phyloP scores from a whole-genome alignment of 2,329 filamentous ascomycete genomes.

The Cladosporium halotolerans region DNA sequence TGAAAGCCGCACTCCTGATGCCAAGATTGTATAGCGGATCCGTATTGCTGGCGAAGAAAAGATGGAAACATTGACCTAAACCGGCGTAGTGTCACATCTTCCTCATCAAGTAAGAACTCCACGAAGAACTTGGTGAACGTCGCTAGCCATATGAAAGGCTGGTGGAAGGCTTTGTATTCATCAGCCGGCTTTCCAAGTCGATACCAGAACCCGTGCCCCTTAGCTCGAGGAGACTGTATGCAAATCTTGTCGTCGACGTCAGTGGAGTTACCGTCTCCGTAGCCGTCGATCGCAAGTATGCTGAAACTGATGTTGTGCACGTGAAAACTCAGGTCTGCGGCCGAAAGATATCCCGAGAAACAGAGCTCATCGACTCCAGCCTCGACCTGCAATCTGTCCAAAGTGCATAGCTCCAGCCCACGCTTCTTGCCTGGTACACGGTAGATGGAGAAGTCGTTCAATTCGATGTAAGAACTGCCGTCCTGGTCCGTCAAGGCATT shows the following conservation, averaged over 20 bases:
- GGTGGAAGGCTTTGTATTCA: conserved; percentile 58
- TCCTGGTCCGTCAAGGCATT: background rate
- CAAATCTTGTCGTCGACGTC: conserved; percentile 44
- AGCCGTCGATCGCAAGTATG: conserved; percentile 60
- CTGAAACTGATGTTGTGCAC: conserved; percentile 53
- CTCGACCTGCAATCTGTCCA: conserved; percentile 47
- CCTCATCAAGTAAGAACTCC: conserved; percentile 50
- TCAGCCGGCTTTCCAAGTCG: conserved; percentile 48
- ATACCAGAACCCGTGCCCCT: conserved; percentile 53
- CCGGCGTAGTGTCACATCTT: conserved; percentile 45
- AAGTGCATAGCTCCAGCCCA: conserved; percentile 47
- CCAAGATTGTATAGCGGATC: conserved; percentile 51
- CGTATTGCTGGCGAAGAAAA: conserved; percentile 51
- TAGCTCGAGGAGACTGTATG: conserved; percentile 49
- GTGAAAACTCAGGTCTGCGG: conserved; percentile 40
- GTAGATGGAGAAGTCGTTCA: conserved; percentile 21
- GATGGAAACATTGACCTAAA: conserved; percentile 53
- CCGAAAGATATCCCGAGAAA: conserved; percentile 56
- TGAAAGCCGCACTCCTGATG: conserved; percentile 20
- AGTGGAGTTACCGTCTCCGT: conserved; percentile 49
- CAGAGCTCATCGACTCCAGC: conserved; percentile 38
- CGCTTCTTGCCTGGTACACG: conserved; percentile 23
- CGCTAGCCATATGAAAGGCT: conserved; percentile 63
- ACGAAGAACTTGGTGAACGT: conserved; percentile 66
- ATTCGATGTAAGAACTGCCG: conserved; percentile 11